Evolutionary conservation across 768 basidiomycete genomes (phyloP).

Genomic region (Hygrophorus pudorinus): DNA sequence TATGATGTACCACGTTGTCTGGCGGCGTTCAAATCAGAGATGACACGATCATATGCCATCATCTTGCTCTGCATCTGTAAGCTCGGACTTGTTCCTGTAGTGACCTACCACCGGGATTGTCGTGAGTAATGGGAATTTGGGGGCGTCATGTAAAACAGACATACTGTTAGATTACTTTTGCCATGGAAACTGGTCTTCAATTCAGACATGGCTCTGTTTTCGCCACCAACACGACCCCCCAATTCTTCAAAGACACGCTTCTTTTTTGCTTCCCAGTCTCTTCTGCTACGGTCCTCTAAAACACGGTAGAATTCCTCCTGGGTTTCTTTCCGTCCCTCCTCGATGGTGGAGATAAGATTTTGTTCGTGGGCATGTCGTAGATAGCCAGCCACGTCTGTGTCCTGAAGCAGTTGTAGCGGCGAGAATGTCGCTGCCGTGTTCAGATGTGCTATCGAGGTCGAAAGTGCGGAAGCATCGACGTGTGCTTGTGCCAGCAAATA

Average conservation of each 20-base stretch:
- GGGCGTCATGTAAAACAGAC: constrained; percentile 10
- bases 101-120: constrained; percentile 22
- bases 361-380: constrained; percentile 93
- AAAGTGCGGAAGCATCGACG: constrained; percentile 85
- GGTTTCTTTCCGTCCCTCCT: constrained; percentile 78
- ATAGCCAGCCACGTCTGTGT: constrained; percentile 90
- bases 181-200: constrained; percentile 54
- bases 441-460: constrained; percentile 72
- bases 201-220: constrained; percentile 45
- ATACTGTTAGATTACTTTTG: constrained; percentile 44
- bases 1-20: constrained; percentile 64
- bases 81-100: constrained; percentile 42
- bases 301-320: constrained; percentile 79
- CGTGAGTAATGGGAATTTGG: constrained; percentile 11
- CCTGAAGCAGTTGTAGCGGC: constrained; percentile 85
- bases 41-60: constrained; percentile 88
- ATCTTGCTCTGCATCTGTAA: constrained; percentile 87
- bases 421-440: constrained; percentile 78
- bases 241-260: constrained; percentile 84
- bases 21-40: constrained; percentile 68
- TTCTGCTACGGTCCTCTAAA: constrained; percentile 61
- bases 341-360: constrained; percentile 88
- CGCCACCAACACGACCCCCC: constrained; percentile 53
- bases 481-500: constrained; percentile 91
- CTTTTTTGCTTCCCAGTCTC: constrained; percentile 89